phyloP scores from a whole-genome alignment of 2,329 filamentous ascomycete genomes.

The Pezicula neosporulosa region DNA sequence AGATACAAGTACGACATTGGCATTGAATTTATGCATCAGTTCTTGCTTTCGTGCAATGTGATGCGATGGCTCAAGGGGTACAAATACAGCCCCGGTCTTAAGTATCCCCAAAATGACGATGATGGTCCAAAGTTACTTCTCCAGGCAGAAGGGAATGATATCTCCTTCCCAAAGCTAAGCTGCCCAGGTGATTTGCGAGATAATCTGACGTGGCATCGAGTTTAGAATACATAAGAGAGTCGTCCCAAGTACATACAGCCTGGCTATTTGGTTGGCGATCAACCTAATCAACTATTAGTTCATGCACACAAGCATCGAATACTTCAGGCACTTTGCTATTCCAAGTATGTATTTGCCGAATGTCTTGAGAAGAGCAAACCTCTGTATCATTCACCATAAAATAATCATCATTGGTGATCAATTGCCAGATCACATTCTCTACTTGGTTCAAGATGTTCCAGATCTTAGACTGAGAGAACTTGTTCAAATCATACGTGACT shows the following conservation, averaged over 20 bases:
- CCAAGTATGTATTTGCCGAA: no score
- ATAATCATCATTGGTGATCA: background rate
- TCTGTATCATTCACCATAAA: background rate
- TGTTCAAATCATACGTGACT: background rate
- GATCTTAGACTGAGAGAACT: background rate
- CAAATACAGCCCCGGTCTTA: slow-evolving; percentile 19
- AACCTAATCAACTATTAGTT: no score
- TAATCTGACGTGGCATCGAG: slow-evolving; percentile 5
- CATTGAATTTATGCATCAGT: background rate
- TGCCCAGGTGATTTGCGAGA: slow-evolving; percentile 10
- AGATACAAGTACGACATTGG: background rate
- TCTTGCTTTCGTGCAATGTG: slow-evolving; percentile 12
- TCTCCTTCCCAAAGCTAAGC: slow-evolving; percentile 5
- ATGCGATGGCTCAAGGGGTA: slow-evolving; percentile 24
- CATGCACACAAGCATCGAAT: no score
- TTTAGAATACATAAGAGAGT: slow-evolving; percentile 13
- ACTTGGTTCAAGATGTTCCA: background rate
- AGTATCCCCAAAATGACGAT: slow-evolving; percentile 19
- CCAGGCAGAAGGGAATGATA: slow-evolving; percentile 17
- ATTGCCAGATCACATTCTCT: background rate
- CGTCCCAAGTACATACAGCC: slow-evolving; percentile 12
- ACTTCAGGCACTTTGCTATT: no score
- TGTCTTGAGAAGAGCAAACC: background rate
- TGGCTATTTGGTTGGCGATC: background rate
- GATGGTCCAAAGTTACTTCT: slow-evolving; percentile 18